A percentile compares a stretch with the other conserved stretches of the same genome.
phyloP scores from a whole-genome alignment of 2,329 filamentous ascomycete genomes.

The Cytospora mali region DNA sequence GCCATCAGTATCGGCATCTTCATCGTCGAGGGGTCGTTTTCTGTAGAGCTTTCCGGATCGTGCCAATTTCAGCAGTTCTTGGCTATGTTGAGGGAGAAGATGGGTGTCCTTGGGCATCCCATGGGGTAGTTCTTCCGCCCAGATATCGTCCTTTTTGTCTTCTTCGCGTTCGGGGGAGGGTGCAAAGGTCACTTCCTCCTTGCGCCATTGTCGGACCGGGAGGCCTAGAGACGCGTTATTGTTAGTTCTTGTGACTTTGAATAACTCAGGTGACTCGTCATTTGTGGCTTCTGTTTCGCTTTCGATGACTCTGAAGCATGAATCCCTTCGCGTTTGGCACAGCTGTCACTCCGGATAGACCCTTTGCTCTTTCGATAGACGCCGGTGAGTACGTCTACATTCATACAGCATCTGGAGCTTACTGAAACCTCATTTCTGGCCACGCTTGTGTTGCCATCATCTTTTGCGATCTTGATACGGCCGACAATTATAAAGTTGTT shows the following conservation, averaged over 20 bases:
- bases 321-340: not conserved
- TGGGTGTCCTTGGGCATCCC: slow-evolving; percentile 86
- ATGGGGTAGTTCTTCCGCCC: slow-evolving; percentile 73
- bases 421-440: not conserved
- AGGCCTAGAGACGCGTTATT: slow-evolving; percentile 62
- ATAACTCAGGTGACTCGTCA: not conserved
- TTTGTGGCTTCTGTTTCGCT: not conserved
- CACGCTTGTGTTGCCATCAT: not conserved
- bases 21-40: slow-evolving; percentile 70
- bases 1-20: slow-evolving; percentile 56
- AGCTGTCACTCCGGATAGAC: too few relatives aligned
- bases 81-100: slow-evolving; percentile 75
- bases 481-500: not conserved
- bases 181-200: slow-evolving; percentile 68
- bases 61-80: slow-evolving; percentile 80
- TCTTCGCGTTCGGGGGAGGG: slow-evolving; percentile 67
- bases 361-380: not conserved
- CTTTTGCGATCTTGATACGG: not conserved
- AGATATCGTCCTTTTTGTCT: slow-evolving; percentile 65
- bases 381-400: not conserved
- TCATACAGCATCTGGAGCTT: not conserved
- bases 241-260: not conserved
- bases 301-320: too few relatives aligned
- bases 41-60: slow-evolving; percentile 78
- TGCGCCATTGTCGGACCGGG: slow-evolving; percentile 88